Evolutionary conservation across 768 basidiomycete species (phyloP).

Genomic region (Boletus patriciae): DNA sequence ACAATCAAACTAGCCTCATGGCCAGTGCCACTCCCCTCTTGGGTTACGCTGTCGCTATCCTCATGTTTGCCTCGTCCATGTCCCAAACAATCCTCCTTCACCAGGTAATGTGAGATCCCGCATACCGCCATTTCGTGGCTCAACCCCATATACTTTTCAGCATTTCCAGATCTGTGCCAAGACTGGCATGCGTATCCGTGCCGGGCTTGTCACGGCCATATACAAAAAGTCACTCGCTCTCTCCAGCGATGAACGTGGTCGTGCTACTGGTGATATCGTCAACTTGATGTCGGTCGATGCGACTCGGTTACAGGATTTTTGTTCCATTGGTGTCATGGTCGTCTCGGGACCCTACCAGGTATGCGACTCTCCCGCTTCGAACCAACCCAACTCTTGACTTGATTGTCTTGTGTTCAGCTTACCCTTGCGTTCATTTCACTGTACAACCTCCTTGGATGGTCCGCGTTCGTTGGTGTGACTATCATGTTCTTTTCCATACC

Average conservation of each 20-base stretch:
- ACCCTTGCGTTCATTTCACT: constrained; percentile 80
- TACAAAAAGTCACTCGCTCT: constrained; percentile 84
- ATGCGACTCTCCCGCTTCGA: constrained; percentile 17
- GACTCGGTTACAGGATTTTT: constrained; percentile 72
- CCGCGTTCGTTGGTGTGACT: constrained; percentile 82
- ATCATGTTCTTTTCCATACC: constrained; percentile 82
- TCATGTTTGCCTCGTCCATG: constrained; percentile 81
- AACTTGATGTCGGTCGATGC: constrained; percentile 91
- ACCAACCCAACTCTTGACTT: no score
- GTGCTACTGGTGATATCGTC: constrained; percentile 88
- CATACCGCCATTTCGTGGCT: background rate
- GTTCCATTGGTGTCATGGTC: constrained; percentile 78
- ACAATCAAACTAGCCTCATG: constrained; percentile 34
- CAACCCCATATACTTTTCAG: constrained; percentile 32
- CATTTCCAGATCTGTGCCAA: constrained; percentile 83
- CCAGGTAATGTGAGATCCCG: constrained; percentile 47
- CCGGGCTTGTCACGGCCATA: constrained; percentile 80
- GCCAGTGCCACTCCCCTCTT: constrained; percentile 43
- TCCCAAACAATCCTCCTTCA: constrained; percentile 76
- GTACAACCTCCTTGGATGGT: constrained; percentile 87
- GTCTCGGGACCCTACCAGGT: constrained; percentile 86
- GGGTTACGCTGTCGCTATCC: constrained; percentile 70
- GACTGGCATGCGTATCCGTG: constrained; percentile 90
- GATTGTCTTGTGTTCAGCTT: constrained; percentile 45
- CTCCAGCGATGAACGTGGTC: constrained; percentile 78